Conservation (phyloP, 75 land plant species). For the Adiantum capillusveneris region DNA sequence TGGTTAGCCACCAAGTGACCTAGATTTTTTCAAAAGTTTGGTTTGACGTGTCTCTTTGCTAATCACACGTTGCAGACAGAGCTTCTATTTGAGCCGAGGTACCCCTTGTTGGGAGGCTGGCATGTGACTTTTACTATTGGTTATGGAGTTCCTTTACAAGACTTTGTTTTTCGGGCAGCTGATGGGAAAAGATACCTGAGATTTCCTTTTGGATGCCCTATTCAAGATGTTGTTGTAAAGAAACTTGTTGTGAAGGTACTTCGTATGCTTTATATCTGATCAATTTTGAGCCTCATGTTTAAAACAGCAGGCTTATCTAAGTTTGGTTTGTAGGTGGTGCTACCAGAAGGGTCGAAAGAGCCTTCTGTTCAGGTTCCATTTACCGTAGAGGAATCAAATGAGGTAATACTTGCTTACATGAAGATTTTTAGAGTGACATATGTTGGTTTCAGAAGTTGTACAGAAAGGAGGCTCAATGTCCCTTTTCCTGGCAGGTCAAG, state of each 20-base stretch:
- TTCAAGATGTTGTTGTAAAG: slow-evolving; percentile 61
- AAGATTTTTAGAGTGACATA: no score
- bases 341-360: slow-evolving; percentile 87
- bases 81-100: slow-evolving; percentile 88
- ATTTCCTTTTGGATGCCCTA: slow-evolving; percentile 65
- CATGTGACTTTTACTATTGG: slow-evolving; percentile 88
- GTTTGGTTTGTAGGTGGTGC: slow-evolving; percentile 54
- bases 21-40: no score
- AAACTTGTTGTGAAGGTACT: slow-evolving; percentile 49
- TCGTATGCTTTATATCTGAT: neutral
- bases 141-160: slow-evolving; percentile 81
- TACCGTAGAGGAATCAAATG: slow-evolving; percentile 52
- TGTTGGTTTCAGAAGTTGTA: neutral
- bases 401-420: slow-evolving; percentile 41
- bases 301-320: neutral
- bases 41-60: no score
- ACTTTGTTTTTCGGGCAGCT: slow-evolving; percentile 59
- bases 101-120: slow-evolving; percentile 98
- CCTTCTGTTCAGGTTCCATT: slow-evolving; percentile 60
- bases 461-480: neutral
- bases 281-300: slow-evolving; percentile 6
- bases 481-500: slow-evolving; percentile 40
- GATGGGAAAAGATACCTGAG: slow-evolving; percentile 77
- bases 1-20: no score
- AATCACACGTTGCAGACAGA: slow-evolving; percentile 86